These are phyloP conservation scores for Podaxis sp. DNA, from an alignment of 768 basidiomycete genomes.

Conservation along the genomic window DNA sequence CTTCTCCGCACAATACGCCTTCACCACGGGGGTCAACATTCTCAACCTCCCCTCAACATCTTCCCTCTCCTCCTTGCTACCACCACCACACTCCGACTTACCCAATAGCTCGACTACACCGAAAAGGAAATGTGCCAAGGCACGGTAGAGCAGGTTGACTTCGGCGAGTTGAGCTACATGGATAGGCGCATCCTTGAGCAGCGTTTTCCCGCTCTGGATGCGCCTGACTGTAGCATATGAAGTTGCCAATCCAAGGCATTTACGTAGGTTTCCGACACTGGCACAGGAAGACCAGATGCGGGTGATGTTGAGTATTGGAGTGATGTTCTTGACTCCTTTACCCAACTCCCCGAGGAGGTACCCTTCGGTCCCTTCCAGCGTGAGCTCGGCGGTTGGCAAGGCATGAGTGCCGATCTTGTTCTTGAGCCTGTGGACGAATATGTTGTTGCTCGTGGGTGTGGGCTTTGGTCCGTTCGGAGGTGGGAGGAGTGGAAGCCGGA, in stretches of 20 bases:
- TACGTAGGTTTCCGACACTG: constrained; percentile 56
- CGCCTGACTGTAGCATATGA: constrained; percentile 60
- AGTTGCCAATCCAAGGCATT: constrained; percentile 62
- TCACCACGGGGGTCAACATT: constrained; percentile 65
- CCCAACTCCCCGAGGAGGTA: constrained; percentile 60
- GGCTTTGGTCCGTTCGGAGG: constrained; percentile 37
- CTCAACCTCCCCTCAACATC: constrained; percentile 55
- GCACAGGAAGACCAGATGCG: constrained; percentile 63
- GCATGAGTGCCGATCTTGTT: constrained; percentile 75
- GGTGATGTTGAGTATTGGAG: constrained; percentile 76
- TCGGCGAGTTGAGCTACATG: constrained; percentile 67
- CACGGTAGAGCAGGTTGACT: constrained; percentile 61
- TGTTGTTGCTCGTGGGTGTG: constrained; percentile 56
- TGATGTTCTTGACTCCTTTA: constrained; percentile 63
- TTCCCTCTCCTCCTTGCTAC: constrained; percentile 28
- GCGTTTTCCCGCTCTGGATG: constrained; percentile 47
- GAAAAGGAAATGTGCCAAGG: constrained; percentile 61
- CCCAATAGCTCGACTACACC: constrained; percentile 60
- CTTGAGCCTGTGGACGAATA: constrained; percentile 72
- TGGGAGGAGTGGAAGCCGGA: constrained; percentile 53
- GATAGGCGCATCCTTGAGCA: constrained; percentile 53
- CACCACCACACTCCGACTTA: constrained; percentile 51
- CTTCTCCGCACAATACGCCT: constrained; percentile 69
- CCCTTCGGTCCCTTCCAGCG: constrained; percentile 54
- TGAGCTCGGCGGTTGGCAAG: constrained; percentile 75